Evolutionary conservation across 176 grass and related monocot genomes (phyloP).

Genomic region (Avena atlantica): DNA sequence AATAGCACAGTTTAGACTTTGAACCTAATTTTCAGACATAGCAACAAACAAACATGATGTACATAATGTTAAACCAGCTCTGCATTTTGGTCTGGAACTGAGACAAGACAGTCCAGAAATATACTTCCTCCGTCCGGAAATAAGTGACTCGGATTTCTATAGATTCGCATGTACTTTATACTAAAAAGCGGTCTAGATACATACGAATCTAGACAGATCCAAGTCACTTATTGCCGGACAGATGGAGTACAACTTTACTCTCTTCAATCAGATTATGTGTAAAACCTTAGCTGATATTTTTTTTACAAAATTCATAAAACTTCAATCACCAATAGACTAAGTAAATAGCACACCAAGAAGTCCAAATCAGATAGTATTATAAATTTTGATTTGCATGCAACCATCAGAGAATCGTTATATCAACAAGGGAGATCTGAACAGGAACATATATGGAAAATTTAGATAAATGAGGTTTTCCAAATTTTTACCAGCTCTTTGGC

Average conservation of each 20-base stretch:
- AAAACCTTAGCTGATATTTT: not conserved
- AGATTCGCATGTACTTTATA: no score
- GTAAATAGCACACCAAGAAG: not conserved
- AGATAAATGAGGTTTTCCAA: not conserved
- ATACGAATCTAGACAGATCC: no score
- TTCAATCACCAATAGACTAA: not conserved
- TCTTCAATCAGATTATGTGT: not conserved
- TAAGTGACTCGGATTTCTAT: no score
- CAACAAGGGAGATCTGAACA: not conserved
- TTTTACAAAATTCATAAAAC: not conserved
- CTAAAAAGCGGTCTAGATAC: no score
- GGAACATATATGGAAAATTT: not conserved
- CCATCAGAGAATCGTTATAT: not conserved
- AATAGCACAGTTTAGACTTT: not conserved
- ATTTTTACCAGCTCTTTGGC: conserved; percentile 80
- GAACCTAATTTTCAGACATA: not conserved
- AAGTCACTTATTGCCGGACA: no score
- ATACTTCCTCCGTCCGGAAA: no score
- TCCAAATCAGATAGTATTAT: not conserved
- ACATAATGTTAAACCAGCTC: not conserved
- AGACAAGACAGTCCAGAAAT: not conserved
- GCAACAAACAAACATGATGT: conserved; percentile 1
- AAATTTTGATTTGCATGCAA: not conserved
- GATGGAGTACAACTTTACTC: not conserved
- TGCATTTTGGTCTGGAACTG: not conserved